A percentile compares a stretch with the other conserved stretches of the same genome.
Evolutionary conservation across 208 protist species (phyloP).

Genomic region (Trypanosoma congolense): DNA sequence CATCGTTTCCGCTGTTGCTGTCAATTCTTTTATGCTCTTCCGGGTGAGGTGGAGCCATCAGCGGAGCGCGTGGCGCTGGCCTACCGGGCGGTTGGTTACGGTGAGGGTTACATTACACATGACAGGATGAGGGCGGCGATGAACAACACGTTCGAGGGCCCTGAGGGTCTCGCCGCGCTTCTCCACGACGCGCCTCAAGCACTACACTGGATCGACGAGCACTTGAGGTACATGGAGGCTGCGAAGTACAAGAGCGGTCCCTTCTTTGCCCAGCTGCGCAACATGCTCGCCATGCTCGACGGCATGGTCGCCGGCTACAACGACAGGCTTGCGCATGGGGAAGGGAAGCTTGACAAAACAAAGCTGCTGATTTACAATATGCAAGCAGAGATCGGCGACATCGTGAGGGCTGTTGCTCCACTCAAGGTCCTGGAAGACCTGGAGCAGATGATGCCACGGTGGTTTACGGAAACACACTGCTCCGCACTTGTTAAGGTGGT

Average conservation of each 20-base stretch:
- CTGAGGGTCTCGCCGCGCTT: slow-evolving; percentile 7
- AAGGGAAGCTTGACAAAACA: slow-evolving; percentile 8
- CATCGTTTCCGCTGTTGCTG: slow-evolving; percentile 4
- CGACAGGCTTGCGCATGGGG: not conserved
- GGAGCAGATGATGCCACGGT: slow-evolving; percentile 12
- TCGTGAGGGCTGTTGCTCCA: slow-evolving; percentile 12
- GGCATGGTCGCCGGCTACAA: slow-evolving; percentile 40
- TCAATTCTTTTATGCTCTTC: not conserved
- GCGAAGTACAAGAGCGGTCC: not conserved
- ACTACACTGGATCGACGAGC: slow-evolving; percentile 16
- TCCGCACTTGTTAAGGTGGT: slow-evolving; percentile 54
- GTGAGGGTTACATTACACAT: slow-evolving; percentile 28
- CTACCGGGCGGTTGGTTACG: slow-evolving; percentile 27
- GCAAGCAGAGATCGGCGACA: slow-evolving; percentile 31
- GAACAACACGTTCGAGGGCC: slow-evolving; percentile 25
- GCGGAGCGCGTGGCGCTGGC: slow-evolving; percentile 1
- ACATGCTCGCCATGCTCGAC: slow-evolving; percentile 19
- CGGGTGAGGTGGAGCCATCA: not conserved
- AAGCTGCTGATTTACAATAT: slow-evolving; percentile 34
- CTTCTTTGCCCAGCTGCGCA: slow-evolving; percentile 19
- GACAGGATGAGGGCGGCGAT: slow-evolving; percentile 8
- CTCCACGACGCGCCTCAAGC: not conserved
- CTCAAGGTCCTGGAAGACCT: slow-evolving; percentile 2
- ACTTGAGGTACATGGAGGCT: slow-evolving; percentile 18
- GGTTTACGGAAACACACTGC: slow-evolving; percentile 37